phyloP scores from a whole-genome alignment of 2,329 filamentous ascomycete species.

The Phoma sp. region DNA sequence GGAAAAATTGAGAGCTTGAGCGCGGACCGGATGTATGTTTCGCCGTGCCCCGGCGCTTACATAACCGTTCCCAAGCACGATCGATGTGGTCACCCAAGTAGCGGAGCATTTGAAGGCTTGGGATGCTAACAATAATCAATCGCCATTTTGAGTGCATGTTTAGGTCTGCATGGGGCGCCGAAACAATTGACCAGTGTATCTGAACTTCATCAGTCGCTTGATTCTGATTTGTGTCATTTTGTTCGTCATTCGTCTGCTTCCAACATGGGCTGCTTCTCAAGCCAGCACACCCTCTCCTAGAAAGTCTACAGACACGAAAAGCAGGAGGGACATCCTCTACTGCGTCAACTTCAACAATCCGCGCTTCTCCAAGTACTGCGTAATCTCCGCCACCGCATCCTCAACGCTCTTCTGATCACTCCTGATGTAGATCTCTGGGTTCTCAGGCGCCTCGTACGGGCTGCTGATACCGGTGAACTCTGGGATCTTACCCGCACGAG shows the following conservation, averaged over 20 bases:
- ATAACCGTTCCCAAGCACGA: not conserved
- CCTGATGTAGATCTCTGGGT: slow-evolving; percentile 85
- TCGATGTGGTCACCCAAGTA: slow-evolving; percentile 9
- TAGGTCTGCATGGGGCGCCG: not conserved
- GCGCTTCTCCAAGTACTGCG: slow-evolving; percentile 76
- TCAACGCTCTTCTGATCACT: slow-evolving; percentile 84
- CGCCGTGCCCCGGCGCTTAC: slow-evolving; percentile 1
- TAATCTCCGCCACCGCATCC: slow-evolving; percentile 86
- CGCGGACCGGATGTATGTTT: slow-evolving; percentile 9
- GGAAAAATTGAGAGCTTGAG: slow-evolving; percentile 32
- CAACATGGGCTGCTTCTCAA: not conserved
- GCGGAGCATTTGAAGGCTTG: not conserved
- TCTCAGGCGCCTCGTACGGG: slow-evolving; percentile 88
- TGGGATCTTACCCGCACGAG: slow-evolving; percentile 89
- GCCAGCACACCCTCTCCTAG: not conserved
- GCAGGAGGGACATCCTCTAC: slow-evolving; percentile 2
- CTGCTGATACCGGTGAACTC: slow-evolving; percentile 96
- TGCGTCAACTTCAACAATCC: slow-evolving; percentile 59
- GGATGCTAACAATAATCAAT: not conserved
- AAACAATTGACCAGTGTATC: not conserved
- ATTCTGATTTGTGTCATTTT: not conserved
- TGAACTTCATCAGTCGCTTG: not conserved
- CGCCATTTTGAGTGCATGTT: not conserved
- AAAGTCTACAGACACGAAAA: not conserved
- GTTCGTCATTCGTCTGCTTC: not conserved